Base-by-base conservation (phyloP, 164 flowering plant genomes). In the Aristolochia fimbriata region DNA sequence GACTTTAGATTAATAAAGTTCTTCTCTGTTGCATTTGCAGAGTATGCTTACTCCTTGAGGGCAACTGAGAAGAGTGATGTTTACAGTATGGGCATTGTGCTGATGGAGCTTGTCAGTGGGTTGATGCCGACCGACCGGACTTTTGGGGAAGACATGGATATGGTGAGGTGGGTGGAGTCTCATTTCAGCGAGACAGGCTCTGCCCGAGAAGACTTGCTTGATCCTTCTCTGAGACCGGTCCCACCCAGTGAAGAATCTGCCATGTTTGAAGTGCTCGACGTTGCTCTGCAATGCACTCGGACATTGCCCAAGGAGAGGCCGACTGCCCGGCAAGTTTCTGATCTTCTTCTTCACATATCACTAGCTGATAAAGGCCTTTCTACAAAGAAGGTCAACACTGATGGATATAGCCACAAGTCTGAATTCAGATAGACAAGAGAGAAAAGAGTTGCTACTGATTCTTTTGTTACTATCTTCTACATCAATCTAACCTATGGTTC, bases 61-160 rank as follows among this genome's bases (percentile, higher is more conserved):
- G 88, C 95, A n/a, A 80, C 91, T 4, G 97, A 86, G 67, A 94
- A 86, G 76, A 82, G 95, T 52, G 99, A 91, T 68, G 87, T 94
- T 4, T 94, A 90, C 77, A 94, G 99, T 78, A 77, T 88, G 84
- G 99, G 99, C 1, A 85, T 94, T 37, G 96, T 94, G 53, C 73
- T 94, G 19, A 85, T 94, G 81, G 99, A 94, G 83, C 88, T 94
- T 0, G 95, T 94, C 22, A 86, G 80, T 17, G 99, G 97, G 45
- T 74, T 76, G 51, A 84, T 80, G 93, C 99, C 99, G 1, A 94
- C 95, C 0, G 93, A 77, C 58, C 72, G 64, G 56, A 64, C 65
- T 13, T 94, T 94, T 53, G 93, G 95, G 0, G 79, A 65, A 46
- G 86, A 83, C 15, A 84, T 88, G 79, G 91, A 87, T 68, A 88